These are phyloP conservation scores for Citrullus mucosospermus DNA, from an alignment of 306 rosid species.

Conservation along the genomic window DNA sequence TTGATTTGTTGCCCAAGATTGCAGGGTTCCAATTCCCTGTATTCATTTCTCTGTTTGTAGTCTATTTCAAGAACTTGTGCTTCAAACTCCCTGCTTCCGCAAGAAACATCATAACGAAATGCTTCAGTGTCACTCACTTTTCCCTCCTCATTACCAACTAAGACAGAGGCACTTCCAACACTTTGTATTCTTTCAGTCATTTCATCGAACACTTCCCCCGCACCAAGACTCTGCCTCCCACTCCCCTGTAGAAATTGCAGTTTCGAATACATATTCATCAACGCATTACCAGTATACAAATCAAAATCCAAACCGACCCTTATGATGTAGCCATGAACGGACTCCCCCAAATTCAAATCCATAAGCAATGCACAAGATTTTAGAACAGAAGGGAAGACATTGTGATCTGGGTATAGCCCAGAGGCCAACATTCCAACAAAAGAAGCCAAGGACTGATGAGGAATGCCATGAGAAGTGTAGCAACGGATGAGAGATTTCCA, in stretches of 20 bases:
- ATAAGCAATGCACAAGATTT: constrained; percentile 45
- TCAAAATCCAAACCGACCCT: constrained; percentile 43
- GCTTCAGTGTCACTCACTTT: constrained; percentile 3
- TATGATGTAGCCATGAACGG: constrained; percentile 46
- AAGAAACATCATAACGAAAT: neutral
- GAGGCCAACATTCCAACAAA: constrained; percentile 40
- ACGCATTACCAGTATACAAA: constrained; percentile 65
- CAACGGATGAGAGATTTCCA: constrained; percentile 58
- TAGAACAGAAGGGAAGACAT: constrained; percentile 60
- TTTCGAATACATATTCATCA: constrained; percentile 60
- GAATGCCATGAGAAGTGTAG: constrained; percentile 48
- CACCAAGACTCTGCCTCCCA: neutral
- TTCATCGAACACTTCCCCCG: constrained; percentile 24
- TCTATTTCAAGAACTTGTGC: neutral
- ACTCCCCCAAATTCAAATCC: constrained; percentile 35
- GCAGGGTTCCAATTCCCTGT: neutral
- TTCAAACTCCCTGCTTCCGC: neutral
- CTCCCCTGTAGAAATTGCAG: constrained; percentile 14
- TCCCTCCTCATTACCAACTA: neutral
- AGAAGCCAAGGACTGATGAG: constrained; percentile 25
- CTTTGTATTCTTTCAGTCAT: constrained; percentile 13
- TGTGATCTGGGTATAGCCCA: constrained; percentile 27
- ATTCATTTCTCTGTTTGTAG: neutral
- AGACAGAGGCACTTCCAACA: neutral
- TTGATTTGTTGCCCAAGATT: neutral